phyloP scores from a whole-genome alignment of 495 filamentous ascomycete species.

The Hyphodiscus hymeniophilus region DNA sequence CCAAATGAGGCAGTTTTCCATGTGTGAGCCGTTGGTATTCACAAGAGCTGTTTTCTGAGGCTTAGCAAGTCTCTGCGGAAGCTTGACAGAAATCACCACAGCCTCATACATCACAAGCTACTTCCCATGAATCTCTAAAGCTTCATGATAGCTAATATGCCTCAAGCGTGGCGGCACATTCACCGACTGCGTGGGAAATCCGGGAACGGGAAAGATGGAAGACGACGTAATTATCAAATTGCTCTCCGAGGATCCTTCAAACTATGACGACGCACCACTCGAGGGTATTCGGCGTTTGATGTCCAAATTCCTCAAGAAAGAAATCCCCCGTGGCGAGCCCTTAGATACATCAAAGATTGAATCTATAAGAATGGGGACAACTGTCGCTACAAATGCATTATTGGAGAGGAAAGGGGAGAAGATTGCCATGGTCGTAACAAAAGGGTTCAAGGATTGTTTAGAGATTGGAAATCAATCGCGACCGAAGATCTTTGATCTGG shows the following conservation, averaged over 20 bases:
- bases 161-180: slow-evolving; percentile 59
- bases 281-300: slow-evolving; percentile 89
- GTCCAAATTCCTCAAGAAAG: slow-evolving; percentile 64
- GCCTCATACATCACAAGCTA: too few relatives aligned
- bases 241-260: slow-evolving; percentile 80
- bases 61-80: too few relatives aligned
- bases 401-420: slow-evolving; percentile 91
- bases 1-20: too few relatives aligned
- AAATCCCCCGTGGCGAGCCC: slow-evolving; percentile 72
- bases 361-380: slow-evolving; percentile 83
- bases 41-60: too few relatives aligned
- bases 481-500: slow-evolving; percentile 77
- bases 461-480: slow-evolving; percentile 81
- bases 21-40: too few relatives aligned
- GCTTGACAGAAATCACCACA: too few relatives aligned
- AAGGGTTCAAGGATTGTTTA: slow-evolving; percentile 88
- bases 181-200: slow-evolving; percentile 62
- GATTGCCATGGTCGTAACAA: slow-evolving; percentile 84
- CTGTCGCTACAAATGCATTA: slow-evolving; percentile 81
- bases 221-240: slow-evolving; percentile 81
- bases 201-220: slow-evolving; percentile 46
- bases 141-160: neutral
- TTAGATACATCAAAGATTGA: slow-evolving; percentile 80
- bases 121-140: too few relatives aligned
- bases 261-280: slow-evolving; percentile 82